phyloP scores from a whole-genome alignment of 2,329 filamentous ascomycete species.

The Colletotrichum sp. region DNA sequence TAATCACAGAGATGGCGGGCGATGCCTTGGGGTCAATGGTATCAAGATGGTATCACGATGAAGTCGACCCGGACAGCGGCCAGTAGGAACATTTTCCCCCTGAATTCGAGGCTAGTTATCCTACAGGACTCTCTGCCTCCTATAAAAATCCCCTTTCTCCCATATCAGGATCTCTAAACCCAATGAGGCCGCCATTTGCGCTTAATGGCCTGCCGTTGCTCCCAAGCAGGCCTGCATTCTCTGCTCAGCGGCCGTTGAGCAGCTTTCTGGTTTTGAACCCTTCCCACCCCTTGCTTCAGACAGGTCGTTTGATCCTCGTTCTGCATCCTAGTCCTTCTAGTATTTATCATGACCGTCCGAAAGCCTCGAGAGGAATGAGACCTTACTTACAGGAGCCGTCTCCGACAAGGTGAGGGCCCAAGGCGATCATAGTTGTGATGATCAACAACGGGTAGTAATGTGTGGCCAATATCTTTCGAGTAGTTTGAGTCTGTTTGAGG shows the following conservation, averaged over 20 bases:
- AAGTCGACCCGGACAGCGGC: no score
- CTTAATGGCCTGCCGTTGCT: neutral
- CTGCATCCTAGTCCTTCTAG: neutral
- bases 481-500: neutral
- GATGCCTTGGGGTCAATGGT: no score
- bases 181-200: neutral
- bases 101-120: no score
- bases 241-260: no score
- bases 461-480: fast-evolving
- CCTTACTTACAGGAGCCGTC: no score
- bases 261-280: no score
- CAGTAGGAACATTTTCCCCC: no score
- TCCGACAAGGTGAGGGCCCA: neutral
- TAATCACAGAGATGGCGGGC: no score
- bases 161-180: neutral
- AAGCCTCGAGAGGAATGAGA: no score
- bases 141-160: neutral
- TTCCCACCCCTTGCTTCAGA: no score
- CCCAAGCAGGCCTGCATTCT: no score
- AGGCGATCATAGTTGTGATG: neutral
- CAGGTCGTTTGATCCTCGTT: neutral
- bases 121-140: fast-evolving
- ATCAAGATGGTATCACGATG: no score
- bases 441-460: fast-evolving
- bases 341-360: neutral